phyloP scores from a whole-genome alignment of 352 stramenopile species.

The Phytopythium vexans region DNA sequence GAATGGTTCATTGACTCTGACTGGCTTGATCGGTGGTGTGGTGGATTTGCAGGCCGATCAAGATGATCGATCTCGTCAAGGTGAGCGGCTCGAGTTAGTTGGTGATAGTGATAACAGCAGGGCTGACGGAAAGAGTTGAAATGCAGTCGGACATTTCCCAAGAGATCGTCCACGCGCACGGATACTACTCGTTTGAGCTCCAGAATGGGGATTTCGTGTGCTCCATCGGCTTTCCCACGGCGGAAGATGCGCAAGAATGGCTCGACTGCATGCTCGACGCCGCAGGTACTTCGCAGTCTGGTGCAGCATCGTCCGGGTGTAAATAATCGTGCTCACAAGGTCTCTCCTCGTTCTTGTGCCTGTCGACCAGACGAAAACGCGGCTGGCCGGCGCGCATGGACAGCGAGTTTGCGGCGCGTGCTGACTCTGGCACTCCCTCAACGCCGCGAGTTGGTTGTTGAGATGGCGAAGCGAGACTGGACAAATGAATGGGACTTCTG shows the following conservation, averaged over 20 bases:
- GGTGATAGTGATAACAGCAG: background rate
- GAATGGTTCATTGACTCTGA: conserved; percentile 2
- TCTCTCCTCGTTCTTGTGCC: background rate
- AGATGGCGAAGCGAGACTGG: conserved; percentile 75
- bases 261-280: conserved; percentile 64
- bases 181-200: conserved; percentile 66
- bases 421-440: conserved; percentile 48
- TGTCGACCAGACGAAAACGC: conserved; percentile 60
- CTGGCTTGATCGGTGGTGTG: background rate
- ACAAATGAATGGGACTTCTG: conserved; percentile 81
- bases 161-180: conserved; percentile 31
- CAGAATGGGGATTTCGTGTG: conserved; percentile 35
- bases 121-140: background rate
- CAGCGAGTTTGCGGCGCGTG: conserved; percentile 48
- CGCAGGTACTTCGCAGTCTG: conserved; percentile 20
- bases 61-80: conserved; percentile 74
- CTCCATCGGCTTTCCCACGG: conserved; percentile 44
- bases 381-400: conserved; percentile 61
- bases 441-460: conserved; percentile 42
- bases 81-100: conserved; percentile 11
- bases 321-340: background rate
- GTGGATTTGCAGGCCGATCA: conserved; percentile 30
- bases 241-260: conserved; percentile 47
- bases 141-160: conserved; percentile 38
- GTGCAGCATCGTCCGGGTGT: background rate